Evolutionary conservation across 441 rosid species (phyloP), one percentile per base, ranked within the genome.

Genomic region (Viola pubescens): DNA sequence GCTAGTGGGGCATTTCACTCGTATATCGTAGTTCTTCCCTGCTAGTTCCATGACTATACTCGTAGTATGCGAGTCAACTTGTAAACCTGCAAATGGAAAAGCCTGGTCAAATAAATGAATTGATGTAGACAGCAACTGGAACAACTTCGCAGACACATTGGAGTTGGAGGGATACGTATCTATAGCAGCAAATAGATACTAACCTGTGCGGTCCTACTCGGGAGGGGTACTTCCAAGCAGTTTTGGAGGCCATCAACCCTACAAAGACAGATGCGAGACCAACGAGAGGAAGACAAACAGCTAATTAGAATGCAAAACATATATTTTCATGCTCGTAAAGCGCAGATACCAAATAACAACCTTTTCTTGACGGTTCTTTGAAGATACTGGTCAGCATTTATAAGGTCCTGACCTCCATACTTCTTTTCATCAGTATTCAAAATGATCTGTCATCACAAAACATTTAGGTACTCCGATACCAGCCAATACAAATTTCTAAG

Each of bases 191-290:
- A 54, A 68, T 7, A 72, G 60, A 70, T 66, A 73, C 88, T 52
- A 57, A 94, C 99, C 86, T 90, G 99, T 16, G 96, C 97, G 69
- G 91, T 86, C 76, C 96, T 82, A 80, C 87, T 74, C 53, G 97
- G 97, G 60, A 94, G 73, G 77, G 74, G 77, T 65, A 88, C 81
- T 72, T 85, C 89, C 70, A 90, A 70, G 89, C 88, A 86, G 69
- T 82, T 81, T 65, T 74, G 78, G 48, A 75, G 81, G 64, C 96
- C 87, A 70, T 90, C 97, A 75, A 72, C 82, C 71, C 99, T 94
- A 85, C 51, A 46, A 45, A 73, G 14, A 69, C 54, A 64, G 60
- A 58, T 56, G 63, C 44, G 54, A 71, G 42, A 52, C 48, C 58
- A 59, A 63, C 10, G 26, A 5, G 12, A 6, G 48, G 34, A 48